phyloP scores from a whole-genome alignment of 139 green algal species.

The Axilococcus clingmanii region DNA sequence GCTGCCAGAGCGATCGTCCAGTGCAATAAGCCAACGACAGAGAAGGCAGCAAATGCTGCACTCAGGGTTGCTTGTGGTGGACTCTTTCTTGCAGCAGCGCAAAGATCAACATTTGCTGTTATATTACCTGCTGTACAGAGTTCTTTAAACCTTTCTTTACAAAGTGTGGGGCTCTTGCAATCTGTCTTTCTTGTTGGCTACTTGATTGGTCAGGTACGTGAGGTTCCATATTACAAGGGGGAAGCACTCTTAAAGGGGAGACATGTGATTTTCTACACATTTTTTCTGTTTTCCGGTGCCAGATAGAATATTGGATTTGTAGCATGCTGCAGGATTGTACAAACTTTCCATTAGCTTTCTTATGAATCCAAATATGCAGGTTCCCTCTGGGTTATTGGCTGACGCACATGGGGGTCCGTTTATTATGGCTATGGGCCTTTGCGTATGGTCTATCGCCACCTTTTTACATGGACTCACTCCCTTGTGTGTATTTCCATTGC shows the following conservation, averaged over 20 bases:
- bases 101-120: constrained; percentile 27
- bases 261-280: not conserved
- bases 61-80: constrained; percentile 9
- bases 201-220: constrained; percentile 46
- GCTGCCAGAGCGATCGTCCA: too few species aligned
- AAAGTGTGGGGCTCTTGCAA: constrained; percentile 41
- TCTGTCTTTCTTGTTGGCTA: constrained; percentile 51
- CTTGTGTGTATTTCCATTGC: constrained; percentile 8
- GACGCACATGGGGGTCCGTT: constrained; percentile 23
- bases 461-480: not conserved
- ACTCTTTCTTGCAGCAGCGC: constrained; percentile 19
- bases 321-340: not conserved
- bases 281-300: not conserved
- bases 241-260: not conserved
- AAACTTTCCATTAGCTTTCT: not conserved
- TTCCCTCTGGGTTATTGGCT: constrained; percentile 26
- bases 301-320: not conserved
- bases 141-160: constrained; percentile 19
- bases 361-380: too few species aligned
- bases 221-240: not conserved
- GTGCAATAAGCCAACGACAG: not conserved
- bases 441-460: constrained; percentile 32
- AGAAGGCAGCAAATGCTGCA: constrained; percentile 1
- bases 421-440: constrained; percentile 39
- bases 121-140: constrained; percentile 16